Conservation (phyloP, 2,329 filamentous ascomycete genomes). For the Neofusicoccum cordaticola region DNA sequence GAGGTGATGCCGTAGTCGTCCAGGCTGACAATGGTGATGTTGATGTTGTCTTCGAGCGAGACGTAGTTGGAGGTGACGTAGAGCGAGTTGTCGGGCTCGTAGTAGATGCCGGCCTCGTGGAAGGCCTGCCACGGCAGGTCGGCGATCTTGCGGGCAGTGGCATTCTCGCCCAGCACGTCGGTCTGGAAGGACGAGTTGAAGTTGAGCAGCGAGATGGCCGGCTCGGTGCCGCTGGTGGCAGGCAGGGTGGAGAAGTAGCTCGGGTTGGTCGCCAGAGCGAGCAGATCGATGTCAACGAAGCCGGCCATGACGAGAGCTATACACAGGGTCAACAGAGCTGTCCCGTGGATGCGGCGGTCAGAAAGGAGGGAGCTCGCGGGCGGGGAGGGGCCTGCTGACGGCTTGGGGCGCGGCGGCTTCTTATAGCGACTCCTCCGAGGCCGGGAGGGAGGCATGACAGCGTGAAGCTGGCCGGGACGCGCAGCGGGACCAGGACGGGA, state of each 20-base stretch:
- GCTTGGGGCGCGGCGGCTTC: not conserved
- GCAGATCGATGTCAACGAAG: constrained; percentile 29
- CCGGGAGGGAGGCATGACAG: not conserved
- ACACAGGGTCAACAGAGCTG: not conserved
- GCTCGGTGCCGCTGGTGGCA: constrained; percentile 30
- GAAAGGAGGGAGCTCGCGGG: not conserved
- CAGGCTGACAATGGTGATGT: constrained; percentile 38
- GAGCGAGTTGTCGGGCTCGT: constrained; percentile 35
- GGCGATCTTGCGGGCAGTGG: constrained; percentile 33
- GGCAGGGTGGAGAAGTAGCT: constrained; percentile 29
- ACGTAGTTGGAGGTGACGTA: constrained; percentile 43
- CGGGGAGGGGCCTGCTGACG: not conserved
- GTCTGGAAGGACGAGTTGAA: constrained; percentile 34
- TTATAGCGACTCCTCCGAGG: not conserved
- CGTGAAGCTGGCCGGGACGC: not conserved
- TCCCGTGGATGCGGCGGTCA: not conserved
- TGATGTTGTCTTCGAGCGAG: constrained; percentile 32
- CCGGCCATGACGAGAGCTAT: constrained; percentile 13
- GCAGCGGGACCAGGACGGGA: not conserved
- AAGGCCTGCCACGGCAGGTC: constrained; percentile 32
- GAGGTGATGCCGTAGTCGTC: constrained; percentile 39
- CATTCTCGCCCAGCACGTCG: constrained; percentile 32
- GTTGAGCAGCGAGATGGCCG: constrained; percentile 36
- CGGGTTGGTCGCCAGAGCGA: constrained; percentile 31
- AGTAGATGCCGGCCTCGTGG: constrained; percentile 42